Evolutionary conservation across 805 yeast species (phyloP).

Genomic region (Candida tibetensis): DNA sequence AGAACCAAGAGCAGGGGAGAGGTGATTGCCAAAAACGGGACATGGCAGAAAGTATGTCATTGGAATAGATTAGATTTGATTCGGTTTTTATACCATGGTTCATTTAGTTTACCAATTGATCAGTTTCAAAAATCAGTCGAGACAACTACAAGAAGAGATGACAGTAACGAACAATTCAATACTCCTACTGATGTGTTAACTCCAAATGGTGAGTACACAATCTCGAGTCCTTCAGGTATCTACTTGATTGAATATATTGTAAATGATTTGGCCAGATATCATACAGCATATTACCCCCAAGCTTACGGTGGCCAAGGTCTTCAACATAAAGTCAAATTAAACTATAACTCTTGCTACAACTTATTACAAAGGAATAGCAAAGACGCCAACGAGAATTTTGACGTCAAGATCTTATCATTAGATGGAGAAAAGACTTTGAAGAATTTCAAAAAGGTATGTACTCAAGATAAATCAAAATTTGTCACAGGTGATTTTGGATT

Average conservation of each 20-base stretch:
- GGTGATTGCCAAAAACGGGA: slow-evolving; percentile 39
- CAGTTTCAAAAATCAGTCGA: slow-evolving; percentile 36
- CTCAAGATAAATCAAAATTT: slow-evolving; percentile 6
- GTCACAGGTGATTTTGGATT: slow-evolving; percentile 41
- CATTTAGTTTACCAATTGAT: slow-evolving; percentile 72
- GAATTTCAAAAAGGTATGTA: slow-evolving; percentile 39
- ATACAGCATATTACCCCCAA: slow-evolving; percentile 58
- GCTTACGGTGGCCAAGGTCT: slow-evolving; percentile 60
- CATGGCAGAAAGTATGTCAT: slow-evolving; percentile 62
- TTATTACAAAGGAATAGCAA: slow-evolving; percentile 25
- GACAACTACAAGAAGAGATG: slow-evolving; percentile 21
- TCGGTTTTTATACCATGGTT: slow-evolving; percentile 77
- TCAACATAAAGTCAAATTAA: slow-evolving; percentile 48
- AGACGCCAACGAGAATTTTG: slow-evolving; percentile 33
- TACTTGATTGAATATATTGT: slow-evolving; percentile 69
- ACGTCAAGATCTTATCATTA: slow-evolving; percentile 53
- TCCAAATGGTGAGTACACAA: slow-evolving; percentile 23
- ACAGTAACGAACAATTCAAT: no score
- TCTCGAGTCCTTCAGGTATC: slow-evolving; percentile 63
- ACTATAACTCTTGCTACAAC: slow-evolving; percentile 39
- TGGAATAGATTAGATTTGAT: slow-evolving; percentile 85
- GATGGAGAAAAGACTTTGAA: slow-evolving; percentile 61
- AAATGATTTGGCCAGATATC: slow-evolving; percentile 55
- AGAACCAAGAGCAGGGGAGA: slow-evolving; percentile 52
- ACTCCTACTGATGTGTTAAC: slow-evolving; percentile 25